Evolutionary conservation across 495 filamentous ascomycete genomes (phyloP), one percentile per base, ranked within the genome.

Genomic region (Penicillium argentinense): DNA sequence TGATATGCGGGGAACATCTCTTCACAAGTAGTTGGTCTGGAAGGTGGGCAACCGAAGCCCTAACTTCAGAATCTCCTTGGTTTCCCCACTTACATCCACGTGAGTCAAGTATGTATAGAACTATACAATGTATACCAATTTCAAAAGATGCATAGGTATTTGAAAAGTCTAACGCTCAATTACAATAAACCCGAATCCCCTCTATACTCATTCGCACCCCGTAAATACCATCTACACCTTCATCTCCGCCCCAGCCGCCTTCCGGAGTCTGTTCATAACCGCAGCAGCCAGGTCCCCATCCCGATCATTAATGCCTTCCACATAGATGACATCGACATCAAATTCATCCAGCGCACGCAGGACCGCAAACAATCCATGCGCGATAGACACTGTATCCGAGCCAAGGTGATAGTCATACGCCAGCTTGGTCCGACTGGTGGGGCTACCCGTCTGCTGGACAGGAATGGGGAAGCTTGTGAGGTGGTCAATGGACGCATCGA

Each of bases 201-300:
- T 36, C 33, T 36, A 36, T 36, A 8, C 21, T 16, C 9, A 36
- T 36, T n/a, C 21, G 33, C 9, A 36, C 13, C 30, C n/a, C n/a
- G n/a, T n/a, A n/a, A n/a, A 18, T 36, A 7, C 39, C 17, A 49
- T 48, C 49, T 60, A 77, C 17, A 64, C 62, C 40, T 60, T 57
- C 28, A 77, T 53, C 49, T 73, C 72, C 22, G 61, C 52, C 23
- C 76, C 76, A 32, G 93, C 91, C 25, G 92, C 92, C 71, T 97
- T 97, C 37, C 93, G 73, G 6, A 97, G 69, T 53, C 92, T 75
- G 60, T 98, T 98, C 95, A 98, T 97, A 33, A 98, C 83, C 7
- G 93, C 95, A 13, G 90, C 87, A n/a, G 90, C 89, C 44, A 91
- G 81, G 58, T 89, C 85, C 27, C 84, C 85, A 29, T 87, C 81